Evolutionary conservation across 73 alveolate genomes (phyloP).

Genomic region (Durusdinium trenchii): DNA sequence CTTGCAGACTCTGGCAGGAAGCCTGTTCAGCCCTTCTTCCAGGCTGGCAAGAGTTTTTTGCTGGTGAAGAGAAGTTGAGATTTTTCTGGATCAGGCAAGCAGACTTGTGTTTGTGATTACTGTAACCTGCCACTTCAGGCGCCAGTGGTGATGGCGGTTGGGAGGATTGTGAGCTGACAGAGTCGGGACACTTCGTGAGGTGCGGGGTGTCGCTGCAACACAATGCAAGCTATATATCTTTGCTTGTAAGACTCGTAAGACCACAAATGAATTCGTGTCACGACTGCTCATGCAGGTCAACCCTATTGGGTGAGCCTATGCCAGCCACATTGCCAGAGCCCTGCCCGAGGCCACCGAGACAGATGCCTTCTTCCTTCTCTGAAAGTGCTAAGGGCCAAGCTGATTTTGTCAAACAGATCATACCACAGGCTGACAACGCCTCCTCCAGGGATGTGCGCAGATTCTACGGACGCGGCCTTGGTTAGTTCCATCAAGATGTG

Average conservation of each 20-base stretch:
- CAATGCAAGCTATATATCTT: too few relatives aligned
- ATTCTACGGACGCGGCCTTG: constrained; percentile 64
- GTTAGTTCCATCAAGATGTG: not conserved
- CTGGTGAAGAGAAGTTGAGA: not conserved
- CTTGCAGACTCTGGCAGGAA: constrained; percentile 29
- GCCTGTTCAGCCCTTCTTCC: constrained; percentile 80
- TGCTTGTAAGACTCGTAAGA: not conserved
- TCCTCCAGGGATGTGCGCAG: constrained; percentile 66
- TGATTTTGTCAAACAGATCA: not conserved
- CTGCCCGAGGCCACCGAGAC: constrained; percentile 43
- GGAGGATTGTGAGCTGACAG: constrained; percentile 83
- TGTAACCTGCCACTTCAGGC: not conserved
- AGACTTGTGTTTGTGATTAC: not conserved
- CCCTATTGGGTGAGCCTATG: not conserved
- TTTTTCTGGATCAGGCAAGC: not conserved
- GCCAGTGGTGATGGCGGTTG: constrained; percentile 65
- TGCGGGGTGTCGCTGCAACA: not conserved
- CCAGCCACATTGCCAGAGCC: constrained; percentile 46
- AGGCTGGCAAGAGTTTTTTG: constrained; percentile 18
- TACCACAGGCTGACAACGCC: constrained; percentile 77
- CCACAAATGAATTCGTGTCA: not conserved
- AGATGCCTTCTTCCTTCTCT: not conserved
- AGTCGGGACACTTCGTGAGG: constrained; percentile 88
- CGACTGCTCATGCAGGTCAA: not conserved
- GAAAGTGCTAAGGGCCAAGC: not conserved